Conservation (phyloP, 768 basidiomycete genomes). For the Mycena kentingensis region DNA sequence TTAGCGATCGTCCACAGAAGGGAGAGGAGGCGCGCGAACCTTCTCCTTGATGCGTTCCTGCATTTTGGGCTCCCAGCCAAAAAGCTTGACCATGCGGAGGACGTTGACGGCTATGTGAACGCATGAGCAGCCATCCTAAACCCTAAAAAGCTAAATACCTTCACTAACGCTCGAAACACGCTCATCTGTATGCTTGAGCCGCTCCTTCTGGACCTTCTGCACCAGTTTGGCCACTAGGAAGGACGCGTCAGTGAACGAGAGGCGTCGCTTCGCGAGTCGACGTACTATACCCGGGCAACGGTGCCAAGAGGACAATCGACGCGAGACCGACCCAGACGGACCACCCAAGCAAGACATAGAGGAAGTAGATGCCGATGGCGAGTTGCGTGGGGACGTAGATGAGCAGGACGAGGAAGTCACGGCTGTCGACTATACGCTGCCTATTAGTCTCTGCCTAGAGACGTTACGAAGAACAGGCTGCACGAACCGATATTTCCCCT, state of each 20-base stretch:
- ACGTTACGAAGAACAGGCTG: background rate
- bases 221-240: conserved; percentile 4
- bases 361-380: conserved; percentile 42
- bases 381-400: conserved; percentile 27
- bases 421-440: too few relatives aligned
- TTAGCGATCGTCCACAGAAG: conserved; percentile 31
- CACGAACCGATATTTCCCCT: conserved; percentile 4
- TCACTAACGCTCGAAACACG: conserved; percentile 63
- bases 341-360: conserved; percentile 35
- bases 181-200: conserved; percentile 59
- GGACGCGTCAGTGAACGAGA: background rate
- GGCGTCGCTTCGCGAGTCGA: conserved; percentile 45
- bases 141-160: conserved; percentile 39
- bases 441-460: too few relatives aligned
- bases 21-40: conserved; percentile 4
- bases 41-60: conserved; percentile 53
- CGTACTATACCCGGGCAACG: conserved; percentile 58
- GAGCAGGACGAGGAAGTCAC: conserved; percentile 10
- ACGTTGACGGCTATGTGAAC: conserved; percentile 62
- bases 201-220: conserved; percentile 40
- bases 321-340: conserved; percentile 12
- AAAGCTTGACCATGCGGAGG: conserved; percentile 62
- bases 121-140: conserved; percentile 10
- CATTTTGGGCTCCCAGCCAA: conserved; percentile 67
- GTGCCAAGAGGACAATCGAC: conserved; percentile 41